Evolutionary conservation across 495 filamentous ascomycete genomes (phyloP).

Genomic region (Margaritispora aquatica): DNA sequence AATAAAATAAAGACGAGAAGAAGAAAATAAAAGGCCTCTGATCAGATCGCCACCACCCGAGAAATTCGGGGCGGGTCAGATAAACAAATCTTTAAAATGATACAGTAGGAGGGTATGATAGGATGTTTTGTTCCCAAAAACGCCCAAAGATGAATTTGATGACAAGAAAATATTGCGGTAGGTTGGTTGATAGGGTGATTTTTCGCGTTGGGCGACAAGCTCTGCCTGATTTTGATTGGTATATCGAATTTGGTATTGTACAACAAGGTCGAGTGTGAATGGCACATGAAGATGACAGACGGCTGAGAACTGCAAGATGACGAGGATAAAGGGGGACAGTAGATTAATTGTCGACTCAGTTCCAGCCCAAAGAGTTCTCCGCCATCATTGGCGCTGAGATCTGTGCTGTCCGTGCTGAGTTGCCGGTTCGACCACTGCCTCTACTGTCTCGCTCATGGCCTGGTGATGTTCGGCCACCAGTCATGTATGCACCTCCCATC

Average conservation of each 20-base stretch:
- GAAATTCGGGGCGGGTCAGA: constrained; percentile 11
- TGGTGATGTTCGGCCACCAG: constrained; percentile 47
- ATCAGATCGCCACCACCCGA: constrained; percentile 20
- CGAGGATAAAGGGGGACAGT: constrained; percentile 7
- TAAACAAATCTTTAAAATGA: constrained; percentile 9
- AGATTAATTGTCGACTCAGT: constrained; percentile 47
- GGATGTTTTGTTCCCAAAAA: constrained; percentile 17
- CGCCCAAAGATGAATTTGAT: constrained; percentile 21
- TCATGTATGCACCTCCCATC: constrained; percentile 44
- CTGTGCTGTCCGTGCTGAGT: constrained; percentile 63
- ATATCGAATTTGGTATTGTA: background rate
- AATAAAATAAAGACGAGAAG: background rate
- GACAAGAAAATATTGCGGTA: constrained; percentile 17
- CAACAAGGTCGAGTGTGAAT: background rate
- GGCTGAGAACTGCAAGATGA: constrained; percentile 16
- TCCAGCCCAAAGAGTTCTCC: constrained; percentile 98
- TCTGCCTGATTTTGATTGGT: too few species aligned
- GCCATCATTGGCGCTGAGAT: constrained; percentile 87
- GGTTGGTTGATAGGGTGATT: too few species aligned
- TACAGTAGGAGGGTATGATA: constrained; percentile 22
- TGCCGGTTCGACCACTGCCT: constrained; percentile 63
- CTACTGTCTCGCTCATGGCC: constrained; percentile 54
- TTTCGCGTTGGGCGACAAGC: constrained; percentile 7
- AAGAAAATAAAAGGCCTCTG: constrained; percentile 19
- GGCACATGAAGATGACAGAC: background rate